Evolutionary conservation across 176 grass and related monocot genomes (phyloP).

Genomic region (Zoysia pacifica): DNA sequence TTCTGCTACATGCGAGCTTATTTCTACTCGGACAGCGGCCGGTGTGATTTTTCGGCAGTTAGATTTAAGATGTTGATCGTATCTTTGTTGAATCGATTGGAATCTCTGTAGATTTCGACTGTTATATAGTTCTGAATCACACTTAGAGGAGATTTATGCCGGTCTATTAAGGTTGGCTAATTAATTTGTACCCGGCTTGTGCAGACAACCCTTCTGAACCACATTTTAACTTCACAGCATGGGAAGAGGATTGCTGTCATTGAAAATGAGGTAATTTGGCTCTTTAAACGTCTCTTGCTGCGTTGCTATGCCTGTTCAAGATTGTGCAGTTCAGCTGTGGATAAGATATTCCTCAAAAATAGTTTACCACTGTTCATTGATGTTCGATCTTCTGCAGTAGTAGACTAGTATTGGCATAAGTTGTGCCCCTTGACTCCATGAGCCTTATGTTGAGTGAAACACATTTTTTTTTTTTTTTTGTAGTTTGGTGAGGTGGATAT

Average conservation of each 20-base stretch:
- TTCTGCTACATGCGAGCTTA: neutral
- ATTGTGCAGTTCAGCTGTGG: slow-evolving; percentile 11
- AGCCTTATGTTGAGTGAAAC: neutral
- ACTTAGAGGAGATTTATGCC: neutral
- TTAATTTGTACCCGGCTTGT: neutral
- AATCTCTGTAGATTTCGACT: neutral
- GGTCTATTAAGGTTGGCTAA: neutral
- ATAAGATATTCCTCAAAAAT: neutral
- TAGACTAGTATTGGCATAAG: neutral
- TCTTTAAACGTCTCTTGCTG: neutral
- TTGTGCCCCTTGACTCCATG: neutral
- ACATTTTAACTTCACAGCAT: slow-evolving; percentile 71
- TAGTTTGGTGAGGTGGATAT: slow-evolving; percentile 84
- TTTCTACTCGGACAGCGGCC: neutral
- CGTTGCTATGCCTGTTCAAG: slow-evolving; percentile 6
- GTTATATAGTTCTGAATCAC: neutral
- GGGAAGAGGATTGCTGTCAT: slow-evolving; percentile 76
- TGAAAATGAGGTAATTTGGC: slow-evolving; percentile 64
- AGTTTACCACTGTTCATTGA: neutral
- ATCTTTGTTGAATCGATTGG: slow-evolving; percentile 3
- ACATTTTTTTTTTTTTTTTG: neutral
- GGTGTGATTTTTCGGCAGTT: neutral
- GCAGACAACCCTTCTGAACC: slow-evolving; percentile 75
- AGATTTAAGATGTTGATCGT: neutral
- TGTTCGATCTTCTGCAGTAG: neutral